Evolutionary conservation across 139 green algal species (phyloP), one percentile per base, ranked within the genome.

Genomic region (Nannochloris sp.): DNA sequence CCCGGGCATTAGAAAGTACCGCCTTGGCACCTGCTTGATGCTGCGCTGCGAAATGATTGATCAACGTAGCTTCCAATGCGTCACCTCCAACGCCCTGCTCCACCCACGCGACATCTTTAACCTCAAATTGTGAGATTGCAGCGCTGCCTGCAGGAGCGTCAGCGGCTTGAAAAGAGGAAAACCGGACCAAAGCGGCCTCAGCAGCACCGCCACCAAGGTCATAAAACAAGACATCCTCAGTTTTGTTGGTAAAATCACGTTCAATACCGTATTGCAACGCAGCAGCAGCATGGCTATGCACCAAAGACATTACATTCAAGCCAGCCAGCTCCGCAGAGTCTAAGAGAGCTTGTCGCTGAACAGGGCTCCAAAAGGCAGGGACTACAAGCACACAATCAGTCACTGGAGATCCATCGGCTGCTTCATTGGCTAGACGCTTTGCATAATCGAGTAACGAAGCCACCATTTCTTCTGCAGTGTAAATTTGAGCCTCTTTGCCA

Each of bases 201-300:
- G 81, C 82, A 42, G 54, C 76, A 42, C 68, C 80, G 15, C 87
- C 83, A 23, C 92, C 94, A 74, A 99, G 81, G 73, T 99, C 94
- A 60, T 95, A 97, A 37, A 99, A 73, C 12, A 97, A 60, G 2
- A 99, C 74, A 7, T 77, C 42, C 73, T 96, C 77, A 3, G 78
- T 89, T n/a, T 73, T 82, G 68, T 92, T 85, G 19, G 72, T 56
- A 57, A 95, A 97, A 64, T 94, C 83, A 30, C 92, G 83, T 67
- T 98, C 92, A 38, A 97, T 97, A 63, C 92, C 94, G 64, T 90
- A 98, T 76, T 97, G 91, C 71, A 99, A 87, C 38, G 94, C 94
- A 4, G 92, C 94, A 4, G 90, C 93, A n/a, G 87, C 80, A 59
- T 96, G 87, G 48, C 75, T 84, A 82, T 92, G 87, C 47, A 99